Evolutionary conservation across 805 yeast genomes (phyloP).

Genomic region (Ogataea nakhonphanomensis): DNA sequence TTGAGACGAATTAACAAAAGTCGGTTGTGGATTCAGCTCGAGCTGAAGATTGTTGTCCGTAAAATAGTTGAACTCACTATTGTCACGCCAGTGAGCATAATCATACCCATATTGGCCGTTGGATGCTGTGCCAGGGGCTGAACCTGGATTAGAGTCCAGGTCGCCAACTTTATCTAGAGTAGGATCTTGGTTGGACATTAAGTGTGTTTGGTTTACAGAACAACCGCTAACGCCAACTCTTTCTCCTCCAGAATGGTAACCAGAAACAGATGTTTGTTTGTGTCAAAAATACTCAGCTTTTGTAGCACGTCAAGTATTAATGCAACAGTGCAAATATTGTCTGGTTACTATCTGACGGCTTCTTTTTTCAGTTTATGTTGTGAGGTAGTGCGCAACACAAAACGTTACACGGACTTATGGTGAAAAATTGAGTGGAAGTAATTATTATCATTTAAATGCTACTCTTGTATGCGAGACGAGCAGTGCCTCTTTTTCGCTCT

Average conservation of each 20-base stretch:
- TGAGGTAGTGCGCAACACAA: constrained; percentile 2
- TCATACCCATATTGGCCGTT: constrained; percentile 20
- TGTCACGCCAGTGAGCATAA: constrained; percentile 30
- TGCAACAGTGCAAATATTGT: neutral
- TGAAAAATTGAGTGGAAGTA: neutral
- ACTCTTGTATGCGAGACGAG: neutral
- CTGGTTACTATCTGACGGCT: constrained; percentile 7
- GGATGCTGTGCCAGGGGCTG: constrained; percentile 2
- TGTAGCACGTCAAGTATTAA: neutral
- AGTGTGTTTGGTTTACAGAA: neutral
- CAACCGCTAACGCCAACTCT: neutral
- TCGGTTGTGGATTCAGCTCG: constrained; percentile 16
- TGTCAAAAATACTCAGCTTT: neutral
- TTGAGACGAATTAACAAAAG: constrained; percentile 15
- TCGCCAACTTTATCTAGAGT: constrained; percentile 6
- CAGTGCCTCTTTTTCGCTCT: neutral
- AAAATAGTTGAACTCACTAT: constrained; percentile 28
- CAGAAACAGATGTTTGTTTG: neutral
- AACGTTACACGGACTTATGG: neutral
- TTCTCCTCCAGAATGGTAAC: neutral
- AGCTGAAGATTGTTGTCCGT: constrained; percentile 18
- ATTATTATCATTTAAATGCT: neutral
- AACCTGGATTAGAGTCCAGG: constrained; percentile 3
- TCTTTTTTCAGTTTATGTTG: constrained; percentile 1
- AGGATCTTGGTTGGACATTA: constrained; percentile 9